Conservation (phyloP, 116 monocot species). For the Phalaenopsis hybrid region DNA sequence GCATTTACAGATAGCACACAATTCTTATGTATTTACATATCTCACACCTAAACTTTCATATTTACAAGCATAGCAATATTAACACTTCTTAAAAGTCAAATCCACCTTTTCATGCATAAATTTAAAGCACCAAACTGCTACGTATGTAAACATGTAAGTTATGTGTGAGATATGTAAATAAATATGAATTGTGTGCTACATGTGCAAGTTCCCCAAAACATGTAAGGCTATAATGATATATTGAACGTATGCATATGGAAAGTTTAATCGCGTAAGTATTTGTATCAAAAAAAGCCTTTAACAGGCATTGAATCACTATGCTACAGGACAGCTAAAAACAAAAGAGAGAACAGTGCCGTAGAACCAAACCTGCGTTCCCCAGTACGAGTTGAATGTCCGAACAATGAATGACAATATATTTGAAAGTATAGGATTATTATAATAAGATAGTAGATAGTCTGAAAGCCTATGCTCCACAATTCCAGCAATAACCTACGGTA, state of each 20-base stretch:
- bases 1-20: no score
- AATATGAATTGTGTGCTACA: no score
- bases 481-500: constrained; percentile 77
- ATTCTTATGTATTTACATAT: no score
- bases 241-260: not conserved
- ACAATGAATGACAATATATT: constrained; percentile 68
- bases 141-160: no score
- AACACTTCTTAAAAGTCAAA: no score
- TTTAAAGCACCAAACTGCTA: no score
- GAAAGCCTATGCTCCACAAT: constrained; percentile 80
- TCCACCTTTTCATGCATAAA: no score
- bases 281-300: not conserved
- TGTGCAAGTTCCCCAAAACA: no score
- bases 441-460: constrained; percentile 55
- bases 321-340: not conserved
- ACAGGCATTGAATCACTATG: not conserved
- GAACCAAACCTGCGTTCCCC: constrained; percentile 87
- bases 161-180: no score
- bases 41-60: no score
- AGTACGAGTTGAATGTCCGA: constrained; percentile 92
- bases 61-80: no score
- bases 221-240: not conserved
- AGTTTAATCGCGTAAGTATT: no score
- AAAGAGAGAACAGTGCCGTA: not conserved
- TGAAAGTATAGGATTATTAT: constrained; percentile 58